Conservation (phyloP, 345 rosid genomes). For the Murraya paniculata region DNA sequence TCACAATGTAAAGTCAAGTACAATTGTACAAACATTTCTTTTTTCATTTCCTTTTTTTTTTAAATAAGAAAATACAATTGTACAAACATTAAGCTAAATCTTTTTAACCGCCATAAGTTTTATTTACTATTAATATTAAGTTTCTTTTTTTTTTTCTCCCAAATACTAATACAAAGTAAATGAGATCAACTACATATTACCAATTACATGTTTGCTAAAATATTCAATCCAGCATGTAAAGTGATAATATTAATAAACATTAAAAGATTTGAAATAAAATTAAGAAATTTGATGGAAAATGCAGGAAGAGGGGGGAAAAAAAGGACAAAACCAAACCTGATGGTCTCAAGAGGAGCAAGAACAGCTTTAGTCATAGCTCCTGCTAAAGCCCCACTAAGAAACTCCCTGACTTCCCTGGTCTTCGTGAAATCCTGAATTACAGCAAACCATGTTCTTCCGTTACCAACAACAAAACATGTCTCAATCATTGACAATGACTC, state of each 20-base stretch:
- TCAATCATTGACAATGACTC: neutral
- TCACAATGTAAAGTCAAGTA: neutral
- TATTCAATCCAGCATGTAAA: neutral
- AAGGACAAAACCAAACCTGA: constrained; percentile 52
- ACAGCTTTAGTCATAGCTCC: constrained; percentile 99
- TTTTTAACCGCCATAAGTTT: neutral
- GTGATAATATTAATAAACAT: neutral
- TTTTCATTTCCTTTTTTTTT: too few species aligned
- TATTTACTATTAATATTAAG: neutral
- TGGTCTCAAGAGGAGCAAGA: constrained; percentile 98
- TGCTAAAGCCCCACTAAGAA: constrained; percentile 95
- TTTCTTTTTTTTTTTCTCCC: too few species aligned
- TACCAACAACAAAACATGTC: constrained; percentile 9
- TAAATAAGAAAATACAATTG: too few species aligned
- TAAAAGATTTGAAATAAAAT: neutral
- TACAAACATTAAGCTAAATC: neutral
- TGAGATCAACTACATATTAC: neutral
- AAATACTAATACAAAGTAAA: neutral
- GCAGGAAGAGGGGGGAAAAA: neutral
- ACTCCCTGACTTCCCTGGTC: constrained; percentile 84
- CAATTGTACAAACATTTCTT: too few species aligned
- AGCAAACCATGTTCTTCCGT: constrained; percentile 16
- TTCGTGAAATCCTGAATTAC: constrained; percentile 56
- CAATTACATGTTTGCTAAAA: neutral
- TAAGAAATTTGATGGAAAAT: neutral